phyloP scores from a whole-genome alignment of 202 grass and related monocot species.

The Elaeis oleifera region DNA sequence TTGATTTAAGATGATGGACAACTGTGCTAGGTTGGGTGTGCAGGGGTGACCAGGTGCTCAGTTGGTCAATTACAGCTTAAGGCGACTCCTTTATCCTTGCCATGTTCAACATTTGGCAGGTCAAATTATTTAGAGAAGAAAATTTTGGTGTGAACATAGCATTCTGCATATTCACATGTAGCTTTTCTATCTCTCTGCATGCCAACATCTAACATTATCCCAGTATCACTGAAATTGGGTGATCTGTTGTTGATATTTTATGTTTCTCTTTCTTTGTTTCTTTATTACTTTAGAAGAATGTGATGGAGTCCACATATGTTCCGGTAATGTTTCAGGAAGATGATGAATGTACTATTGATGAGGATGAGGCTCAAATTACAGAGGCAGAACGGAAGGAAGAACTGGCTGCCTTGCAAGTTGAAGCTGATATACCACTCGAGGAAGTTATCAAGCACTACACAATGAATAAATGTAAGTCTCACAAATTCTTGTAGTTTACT shows the following conservation, averaged over 20 bases:
- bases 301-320: constrained; percentile 11
- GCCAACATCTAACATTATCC: too few relatives aligned
- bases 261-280: constrained; percentile 4
- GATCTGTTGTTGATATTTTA: not conserved
- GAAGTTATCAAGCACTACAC: constrained; percentile 57
- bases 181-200: too few relatives aligned
- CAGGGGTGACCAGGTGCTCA: too few relatives aligned
- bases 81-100: too few relatives aligned
- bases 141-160: too few relatives aligned
- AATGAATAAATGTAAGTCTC: constrained; percentile 46
- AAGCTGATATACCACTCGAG: constrained; percentile 89
- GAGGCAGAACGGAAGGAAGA: constrained; percentile 73
- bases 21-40: too few relatives aligned
- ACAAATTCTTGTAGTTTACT: constrained; percentile 11
- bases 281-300: not conserved
- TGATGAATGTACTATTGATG: constrained; percentile 77
- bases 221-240: too few relatives aligned
- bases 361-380: constrained; percentile 91
- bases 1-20: too few relatives aligned
- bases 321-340: constrained; percentile 54
- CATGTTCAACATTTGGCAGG: too few relatives aligned
- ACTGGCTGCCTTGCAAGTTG: constrained; percentile 67
- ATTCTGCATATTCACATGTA: too few relatives aligned
- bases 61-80: too few relatives aligned
- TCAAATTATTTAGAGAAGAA: too few relatives aligned